Conservation (phyloP, 2,329 filamentous ascomycete genomes). For the Dryadomyces sulphureus region DNA sequence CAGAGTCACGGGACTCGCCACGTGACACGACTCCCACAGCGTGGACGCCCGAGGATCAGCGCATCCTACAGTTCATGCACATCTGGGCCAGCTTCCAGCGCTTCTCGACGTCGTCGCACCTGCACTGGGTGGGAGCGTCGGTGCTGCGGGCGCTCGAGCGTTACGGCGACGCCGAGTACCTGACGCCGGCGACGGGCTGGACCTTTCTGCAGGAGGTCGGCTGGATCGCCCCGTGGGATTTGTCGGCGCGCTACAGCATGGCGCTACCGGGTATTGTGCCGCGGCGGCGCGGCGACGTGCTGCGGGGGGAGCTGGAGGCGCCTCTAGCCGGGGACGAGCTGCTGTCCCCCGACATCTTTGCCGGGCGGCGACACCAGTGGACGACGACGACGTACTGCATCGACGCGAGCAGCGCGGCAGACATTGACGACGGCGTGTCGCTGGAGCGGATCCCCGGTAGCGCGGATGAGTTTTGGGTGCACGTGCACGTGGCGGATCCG, state of each 20-base stretch:
- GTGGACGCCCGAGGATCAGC: slow-evolving; percentile 35
- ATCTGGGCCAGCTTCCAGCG: slow-evolving; percentile 46
- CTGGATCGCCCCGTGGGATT: slow-evolving; percentile 55
- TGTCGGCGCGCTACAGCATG: slow-evolving; percentile 46
- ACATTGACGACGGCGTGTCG: slow-evolving; percentile 71
- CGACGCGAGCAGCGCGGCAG: slow-evolving; percentile 47
- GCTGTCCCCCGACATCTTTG: slow-evolving; percentile 22
- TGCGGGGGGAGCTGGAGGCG: no score
- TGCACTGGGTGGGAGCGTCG: slow-evolving; percentile 47
- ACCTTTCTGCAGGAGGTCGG: slow-evolving; percentile 65
- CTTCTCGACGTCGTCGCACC: slow-evolving; percentile 34
- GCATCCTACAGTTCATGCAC: slow-evolving; percentile 54
- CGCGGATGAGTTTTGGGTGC: slow-evolving; percentile 52
- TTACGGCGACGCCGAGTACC: slow-evolving; percentile 36
- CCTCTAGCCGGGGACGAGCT: no score
- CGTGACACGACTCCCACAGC: no score
- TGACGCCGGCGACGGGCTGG: slow-evolving; percentile 35
- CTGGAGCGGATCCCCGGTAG: slow-evolving; percentile 37
- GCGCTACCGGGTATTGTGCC: slow-evolving; percentile 35
- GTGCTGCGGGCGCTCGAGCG: slow-evolving; percentile 47
- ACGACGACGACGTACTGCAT: slow-evolving; percentile 54
- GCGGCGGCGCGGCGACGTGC: slow-evolving; percentile 25
- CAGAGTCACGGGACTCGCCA: not conserved
- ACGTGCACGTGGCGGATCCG: slow-evolving; percentile 66
- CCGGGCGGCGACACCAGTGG: slow-evolving; percentile 43